Evolutionary conservation across 2,329 filamentous ascomycete species (phyloP).

Genomic region (Talaromyces sp.): DNA sequence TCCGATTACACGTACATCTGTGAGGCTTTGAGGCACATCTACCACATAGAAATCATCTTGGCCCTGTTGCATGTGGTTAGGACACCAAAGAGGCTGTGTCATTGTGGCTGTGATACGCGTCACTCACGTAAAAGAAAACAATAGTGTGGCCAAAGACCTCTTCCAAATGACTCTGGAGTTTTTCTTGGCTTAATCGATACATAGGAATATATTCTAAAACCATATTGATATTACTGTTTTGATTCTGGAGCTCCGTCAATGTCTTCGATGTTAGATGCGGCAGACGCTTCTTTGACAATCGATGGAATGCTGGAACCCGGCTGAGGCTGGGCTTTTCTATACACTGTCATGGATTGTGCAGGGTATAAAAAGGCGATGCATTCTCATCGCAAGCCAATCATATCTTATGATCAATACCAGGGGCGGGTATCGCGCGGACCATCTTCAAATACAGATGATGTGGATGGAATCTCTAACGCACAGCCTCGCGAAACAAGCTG

Average conservation of each 20-base stretch:
- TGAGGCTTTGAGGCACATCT: slow-evolving; percentile 4
- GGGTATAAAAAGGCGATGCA: not conserved
- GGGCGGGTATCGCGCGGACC: not conserved
- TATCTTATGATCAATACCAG: not conserved
- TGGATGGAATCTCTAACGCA: not conserved
- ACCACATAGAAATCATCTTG: slow-evolving; percentile 3
- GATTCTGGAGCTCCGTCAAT: not conserved
- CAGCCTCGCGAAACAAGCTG: not conserved
- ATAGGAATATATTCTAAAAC: not conserved
- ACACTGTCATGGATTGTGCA: not conserved
- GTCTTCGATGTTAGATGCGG: not conserved
- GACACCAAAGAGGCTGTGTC: not conserved
- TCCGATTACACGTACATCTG: not conserved
- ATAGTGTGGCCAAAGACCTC: not conserved
- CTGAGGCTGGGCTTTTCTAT: not conserved
- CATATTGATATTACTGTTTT: not conserved
- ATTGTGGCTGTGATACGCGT: not conserved
- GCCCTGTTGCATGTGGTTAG: not conserved
- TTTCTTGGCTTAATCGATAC: not conserved
- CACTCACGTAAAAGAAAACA: not conserved
- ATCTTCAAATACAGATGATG: not conserved
- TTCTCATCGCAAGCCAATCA: not conserved
- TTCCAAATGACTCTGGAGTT: not conserved
- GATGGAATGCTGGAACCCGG: not conserved
- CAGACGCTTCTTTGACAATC: not conserved